A percentile compares a stretch with the other conserved stretches of the same genome.
Evolutionary conservation across 441 rosid genomes (phyloP).

Genomic region (Biscutella laevigata): DNA sequence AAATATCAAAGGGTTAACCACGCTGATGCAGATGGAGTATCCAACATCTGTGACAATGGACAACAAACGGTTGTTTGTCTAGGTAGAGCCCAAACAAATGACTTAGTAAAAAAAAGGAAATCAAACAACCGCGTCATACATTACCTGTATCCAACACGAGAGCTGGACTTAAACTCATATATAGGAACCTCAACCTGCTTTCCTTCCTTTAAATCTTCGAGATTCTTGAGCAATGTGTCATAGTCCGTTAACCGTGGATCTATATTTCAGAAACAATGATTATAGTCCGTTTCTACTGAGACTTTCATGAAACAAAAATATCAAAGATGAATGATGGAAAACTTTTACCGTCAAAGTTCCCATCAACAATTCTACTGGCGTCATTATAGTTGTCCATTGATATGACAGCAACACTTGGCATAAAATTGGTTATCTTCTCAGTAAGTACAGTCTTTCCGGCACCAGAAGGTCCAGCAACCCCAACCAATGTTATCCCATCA

Average conservation of each 20-base stretch:
- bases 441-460: slow-evolving; percentile 93
- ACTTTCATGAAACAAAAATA: not conserved
- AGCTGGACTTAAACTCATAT: slow-evolving; percentile 91
- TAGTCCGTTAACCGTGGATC: slow-evolving; percentile 99
- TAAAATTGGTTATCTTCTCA: slow-evolving; percentile 73
- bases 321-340: not conserved
- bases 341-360: slow-evolving; percentile 36
- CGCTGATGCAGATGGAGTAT: not conserved
- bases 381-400: slow-evolving; percentile 96
- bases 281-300: not conserved
- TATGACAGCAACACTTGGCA: slow-evolving; percentile 86
- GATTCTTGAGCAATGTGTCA: slow-evolving; percentile 73
- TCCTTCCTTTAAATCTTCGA: slow-evolving; percentile 72
- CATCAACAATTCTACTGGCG: slow-evolving; percentile 81
- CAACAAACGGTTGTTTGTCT: not conserved
- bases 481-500: slow-evolving; percentile 74
- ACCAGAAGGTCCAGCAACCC: slow-evolving; percentile 97
- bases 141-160: slow-evolving; percentile 85
- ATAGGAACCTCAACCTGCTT: slow-evolving; percentile 74
- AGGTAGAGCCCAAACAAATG: not conserved
- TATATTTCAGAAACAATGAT: slow-evolving; percentile 23
- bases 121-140: not conserved
- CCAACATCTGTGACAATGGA: not conserved
- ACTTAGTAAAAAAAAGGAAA: slow-evolving; percentile 10
- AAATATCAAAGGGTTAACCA: not conserved